Evolutionary conservation across 2,329 filamentous ascomycete species (phyloP), one percentile per base, ranked within the genome.

Genomic region (Sphaerulina vaccinii): DNA sequence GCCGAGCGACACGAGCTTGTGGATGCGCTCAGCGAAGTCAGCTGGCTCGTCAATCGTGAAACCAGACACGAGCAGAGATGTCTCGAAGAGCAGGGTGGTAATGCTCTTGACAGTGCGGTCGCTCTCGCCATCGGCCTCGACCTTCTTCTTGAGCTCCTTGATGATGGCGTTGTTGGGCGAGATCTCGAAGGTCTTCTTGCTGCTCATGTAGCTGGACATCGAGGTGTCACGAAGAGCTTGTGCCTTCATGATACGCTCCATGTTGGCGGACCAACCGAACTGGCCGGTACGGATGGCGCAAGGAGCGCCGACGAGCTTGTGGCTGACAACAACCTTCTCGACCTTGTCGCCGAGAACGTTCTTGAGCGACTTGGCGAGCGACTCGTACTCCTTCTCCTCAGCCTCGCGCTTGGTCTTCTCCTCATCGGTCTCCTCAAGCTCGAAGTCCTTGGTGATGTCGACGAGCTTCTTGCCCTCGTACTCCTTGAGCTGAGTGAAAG

Each of bases 231-330:
- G 93, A 70, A 99, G 92, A 71, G 93, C 93, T 83, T 99, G 93
- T 22, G 93, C 93, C 87, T 99, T 99, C 93, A 99, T 99, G 86
- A 99, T 99, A 82, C 93, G 93, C 85, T 99, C 93, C 93, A 99
- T 99, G 85, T 99, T 99, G 73, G 93, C 93, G 52, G 92, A 97
- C 93, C 93, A 99, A 78, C 93, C 93, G 76, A 99, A 99, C 80
- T 97, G 93, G 71, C 93, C 93, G 65, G 93, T 99, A 76, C 93
- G 92, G 83, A 99, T 97, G 73, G 93, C 93, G 78, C 93, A 97
- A 70, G 93, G 93, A 62, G 93, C 84, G 72, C 87, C 88, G 66
- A 88, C 84, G 56, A 99, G 86, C 87, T 97, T 97, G 88, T 97
- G 89, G 64, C 86, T 92, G 73, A 99, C 92, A 61, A 99, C 91